These are phyloP conservation scores for Exophiala sp. DNA, from an alignment of 2,329 filamentous ascomycete species.

Conservation along the genomic window DNA sequence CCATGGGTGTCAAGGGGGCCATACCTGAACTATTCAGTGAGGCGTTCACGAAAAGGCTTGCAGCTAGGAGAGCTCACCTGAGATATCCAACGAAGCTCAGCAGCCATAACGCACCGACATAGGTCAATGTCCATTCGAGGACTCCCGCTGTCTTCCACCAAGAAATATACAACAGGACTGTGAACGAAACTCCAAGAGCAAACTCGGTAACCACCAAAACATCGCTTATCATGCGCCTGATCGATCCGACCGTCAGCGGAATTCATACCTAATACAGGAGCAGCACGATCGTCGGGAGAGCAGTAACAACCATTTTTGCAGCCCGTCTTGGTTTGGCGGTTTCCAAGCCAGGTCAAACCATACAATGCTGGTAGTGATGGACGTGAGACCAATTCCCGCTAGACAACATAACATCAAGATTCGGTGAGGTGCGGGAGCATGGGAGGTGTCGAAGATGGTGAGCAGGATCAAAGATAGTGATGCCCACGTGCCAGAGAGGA, in stretches of 20 bases:
- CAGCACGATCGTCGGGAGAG: background rate
- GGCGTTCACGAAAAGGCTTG: background rate
- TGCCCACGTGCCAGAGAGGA: background rate
- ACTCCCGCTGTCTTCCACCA: slow-evolving; percentile 1
- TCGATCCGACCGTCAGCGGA: too few relatives aligned
- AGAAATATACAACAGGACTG: background rate
- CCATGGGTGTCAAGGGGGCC: background rate
- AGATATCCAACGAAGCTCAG: slow-evolving; percentile 12
- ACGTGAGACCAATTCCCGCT: background rate
- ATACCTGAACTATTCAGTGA: too few relatives aligned
- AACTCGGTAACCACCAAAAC: background rate
- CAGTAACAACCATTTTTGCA: slow-evolving; percentile 7
- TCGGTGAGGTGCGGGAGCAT: background rate
- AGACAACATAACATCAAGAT: slow-evolving; percentile 5
- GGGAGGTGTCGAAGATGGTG: slow-evolving; percentile 6
- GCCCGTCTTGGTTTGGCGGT: background rate
- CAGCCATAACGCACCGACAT: slow-evolving; percentile 8
- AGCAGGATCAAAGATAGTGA: slow-evolving; percentile 2
- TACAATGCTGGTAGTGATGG: background rate
- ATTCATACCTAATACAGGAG: too few relatives aligned
- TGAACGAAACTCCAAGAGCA: slow-evolving; percentile 2
- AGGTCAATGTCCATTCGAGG: slow-evolving; percentile 9
- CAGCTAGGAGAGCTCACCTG: background rate
- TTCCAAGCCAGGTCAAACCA: slow-evolving; percentile 12
- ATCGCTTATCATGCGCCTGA: slow-evolving; percentile 10